phyloP scores from a whole-genome alignment of 2,329 filamentous ascomycete species.

The Immersiporthe knoxdaviesiana region DNA sequence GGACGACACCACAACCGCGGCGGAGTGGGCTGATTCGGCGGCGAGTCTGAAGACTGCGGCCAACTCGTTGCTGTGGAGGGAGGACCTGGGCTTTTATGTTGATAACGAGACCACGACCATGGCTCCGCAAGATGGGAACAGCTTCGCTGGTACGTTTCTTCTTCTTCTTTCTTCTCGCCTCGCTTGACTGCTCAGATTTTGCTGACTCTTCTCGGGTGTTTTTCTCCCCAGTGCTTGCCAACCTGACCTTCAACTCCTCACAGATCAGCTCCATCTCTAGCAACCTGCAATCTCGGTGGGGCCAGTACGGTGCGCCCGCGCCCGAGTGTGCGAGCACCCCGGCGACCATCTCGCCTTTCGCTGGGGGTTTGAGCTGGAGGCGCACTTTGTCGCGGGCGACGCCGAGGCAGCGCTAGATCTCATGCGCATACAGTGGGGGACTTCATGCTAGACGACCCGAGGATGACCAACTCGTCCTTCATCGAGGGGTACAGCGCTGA shows the following conservation, averaged over 20 bases:
- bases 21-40: constrained; percentile 16
- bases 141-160: constrained; percentile 29
- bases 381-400: constrained; percentile 35
- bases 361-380: constrained; percentile 41
- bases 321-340: constrained; percentile 36
- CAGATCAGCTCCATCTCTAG: constrained; percentile 23
- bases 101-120: constrained; percentile 31
- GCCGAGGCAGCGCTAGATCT: constrained; percentile 37
- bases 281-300: constrained; percentile 31
- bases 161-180: too few species aligned
- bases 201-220: too few species aligned
- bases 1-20: constrained; percentile 37
- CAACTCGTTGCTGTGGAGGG: constrained; percentile 24
- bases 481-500: constrained; percentile 53
- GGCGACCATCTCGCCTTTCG: constrained; percentile 43
- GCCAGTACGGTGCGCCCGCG: constrained; percentile 31
- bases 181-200: too few species aligned
- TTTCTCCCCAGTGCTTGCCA: constrained; percentile 19
- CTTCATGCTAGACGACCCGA: constrained; percentile 58
- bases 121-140: constrained; percentile 32
- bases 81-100: constrained; percentile 30
- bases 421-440: constrained; percentile 41
- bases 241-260: constrained; percentile 20
- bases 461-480: constrained; percentile 57
- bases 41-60: constrained; percentile 23